Base-by-base conservation (phyloP, 2,329 filamentous ascomycete genomes). In the Fusarium sp. region DNA sequence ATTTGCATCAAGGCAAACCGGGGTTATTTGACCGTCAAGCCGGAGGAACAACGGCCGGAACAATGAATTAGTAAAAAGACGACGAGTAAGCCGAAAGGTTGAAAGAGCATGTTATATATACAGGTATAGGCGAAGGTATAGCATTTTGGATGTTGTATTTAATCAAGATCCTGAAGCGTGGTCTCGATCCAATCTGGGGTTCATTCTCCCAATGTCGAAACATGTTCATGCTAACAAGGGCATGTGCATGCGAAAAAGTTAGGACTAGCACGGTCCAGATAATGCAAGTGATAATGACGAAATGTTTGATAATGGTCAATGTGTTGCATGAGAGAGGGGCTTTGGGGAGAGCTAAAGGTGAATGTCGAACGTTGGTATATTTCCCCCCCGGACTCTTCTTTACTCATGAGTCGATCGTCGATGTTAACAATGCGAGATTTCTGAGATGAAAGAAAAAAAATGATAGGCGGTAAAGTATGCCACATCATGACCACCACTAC, bases 251-350 rank as follows among this genome's bases (percentile, higher is more conserved):
- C 49, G 61, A 60, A 52, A 61, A 31, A 32, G 38, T 37, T 31
- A 53, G 32, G 23, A 45, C 42, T 32, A 53, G 32, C 29, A 45
- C 42, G 61, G 61, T 49, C 29, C 23, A 50, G 14, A 25, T 19
- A 41, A 56, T 57, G 55, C 55, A 61, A 53, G 56, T 59, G 54
- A 57, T 57, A 15, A 63, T 63, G 61, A 64, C 60, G 60, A 44
- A 54, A 61, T 49, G 23, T 49, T 49, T 31, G 51, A 48, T 19
- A 55, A 21, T 35, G 52, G 39, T 49, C 44, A 57, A 63, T 55
- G 53, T 35, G 47, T 50, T 46, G 53, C 50, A 63, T 63, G 44
- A 51, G 52, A 45, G 35, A 63, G 49, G 27, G 27, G 11, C 27
- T 25, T 25, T 25, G 23, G 23, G 23, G 23, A 25, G 23, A 25